Conservation (phyloP, 441 rosid genomes). For the Aquilaria agallochum region DNA sequence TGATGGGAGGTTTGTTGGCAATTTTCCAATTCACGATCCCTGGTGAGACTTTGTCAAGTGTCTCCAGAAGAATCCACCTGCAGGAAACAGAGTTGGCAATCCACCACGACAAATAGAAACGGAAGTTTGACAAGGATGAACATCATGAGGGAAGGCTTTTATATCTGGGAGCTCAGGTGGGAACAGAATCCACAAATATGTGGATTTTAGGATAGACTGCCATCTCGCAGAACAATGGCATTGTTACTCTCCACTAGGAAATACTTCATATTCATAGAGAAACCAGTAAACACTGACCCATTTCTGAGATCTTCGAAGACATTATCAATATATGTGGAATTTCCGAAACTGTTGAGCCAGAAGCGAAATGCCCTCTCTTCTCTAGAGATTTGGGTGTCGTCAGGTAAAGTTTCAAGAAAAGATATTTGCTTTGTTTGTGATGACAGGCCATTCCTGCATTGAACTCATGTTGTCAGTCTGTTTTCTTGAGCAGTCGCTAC, state of each 20-base stretch:
- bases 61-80: constrained; percentile 76
- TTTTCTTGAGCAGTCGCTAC: no score
- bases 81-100: constrained; percentile 11
- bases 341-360: constrained; percentile 81
- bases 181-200: no score
- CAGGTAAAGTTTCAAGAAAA: constrained; percentile 57
- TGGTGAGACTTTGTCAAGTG: constrained; percentile 72
- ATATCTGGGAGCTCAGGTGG: no score
- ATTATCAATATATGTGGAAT: constrained; percentile 45
- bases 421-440: constrained; percentile 59
- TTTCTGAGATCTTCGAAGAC: constrained; percentile 79
- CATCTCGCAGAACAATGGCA: no score
- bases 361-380: constrained; percentile 80
- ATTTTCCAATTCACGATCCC: constrained; percentile 69
- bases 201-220: no score
- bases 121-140: background rate
- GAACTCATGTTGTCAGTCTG: background rate
- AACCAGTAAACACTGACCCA: constrained; percentile 40
- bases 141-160: no score
- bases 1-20: constrained; percentile 76
- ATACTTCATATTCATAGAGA: no score
- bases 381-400: constrained; percentile 65
- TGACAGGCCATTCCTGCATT: constrained; percentile 67
- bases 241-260: background rate
- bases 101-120: constrained; percentile 6